Conservation (phyloP, 2,329 filamentous ascomycete genomes). For the Neofusicoccum umdonicola region DNA sequence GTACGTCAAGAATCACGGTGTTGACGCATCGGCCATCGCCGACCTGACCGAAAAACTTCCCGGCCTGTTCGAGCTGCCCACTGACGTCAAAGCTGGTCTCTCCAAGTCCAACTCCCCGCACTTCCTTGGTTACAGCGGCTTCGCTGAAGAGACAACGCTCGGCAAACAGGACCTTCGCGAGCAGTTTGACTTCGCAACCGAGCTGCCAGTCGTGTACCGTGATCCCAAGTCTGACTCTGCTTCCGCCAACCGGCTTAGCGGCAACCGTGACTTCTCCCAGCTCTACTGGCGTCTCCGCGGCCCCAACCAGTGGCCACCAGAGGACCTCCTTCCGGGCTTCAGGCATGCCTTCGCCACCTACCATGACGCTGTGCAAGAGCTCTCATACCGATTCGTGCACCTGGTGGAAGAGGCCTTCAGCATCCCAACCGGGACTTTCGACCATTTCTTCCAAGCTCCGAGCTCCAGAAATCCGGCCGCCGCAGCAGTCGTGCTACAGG, state of each 20-base stretch:
- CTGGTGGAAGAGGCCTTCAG: slow-evolving; percentile 56
- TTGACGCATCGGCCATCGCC: slow-evolving; percentile 37
- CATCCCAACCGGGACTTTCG: slow-evolving; percentile 49
- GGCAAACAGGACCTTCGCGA: slow-evolving; percentile 54
- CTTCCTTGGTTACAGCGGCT: slow-evolving; percentile 59
- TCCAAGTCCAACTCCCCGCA: slow-evolving; percentile 56
- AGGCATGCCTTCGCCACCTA: slow-evolving; percentile 42
- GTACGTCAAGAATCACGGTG: slow-evolving; percentile 52
- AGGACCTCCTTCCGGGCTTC: slow-evolving; percentile 31
- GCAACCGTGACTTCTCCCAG: slow-evolving; percentile 41
- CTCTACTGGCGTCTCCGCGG: slow-evolving; percentile 43
- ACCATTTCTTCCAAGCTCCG: slow-evolving; percentile 47
- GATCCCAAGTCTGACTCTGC: background rate
- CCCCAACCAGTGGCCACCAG: slow-evolving; percentile 38
- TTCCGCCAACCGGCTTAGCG: background rate
- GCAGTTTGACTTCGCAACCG: slow-evolving; percentile 61
- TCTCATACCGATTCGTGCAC: slow-evolving; percentile 55
- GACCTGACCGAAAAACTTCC: slow-evolving; percentile 45
- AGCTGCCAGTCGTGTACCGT: slow-evolving; percentile 43
- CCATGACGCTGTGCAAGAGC: slow-evolving; percentile 49
- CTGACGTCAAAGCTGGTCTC: slow-evolving; percentile 39
- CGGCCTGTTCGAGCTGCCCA: slow-evolving; percentile 43
- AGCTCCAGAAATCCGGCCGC: background rate
- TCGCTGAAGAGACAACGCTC: slow-evolving; percentile 56
- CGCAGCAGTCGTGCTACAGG: background rate